Evolutionary conservation across 768 basidiomycete genomes (phyloP), one percentile per base, ranked within the genome.

Genomic region (Leucocoprinus sp.): DNA sequence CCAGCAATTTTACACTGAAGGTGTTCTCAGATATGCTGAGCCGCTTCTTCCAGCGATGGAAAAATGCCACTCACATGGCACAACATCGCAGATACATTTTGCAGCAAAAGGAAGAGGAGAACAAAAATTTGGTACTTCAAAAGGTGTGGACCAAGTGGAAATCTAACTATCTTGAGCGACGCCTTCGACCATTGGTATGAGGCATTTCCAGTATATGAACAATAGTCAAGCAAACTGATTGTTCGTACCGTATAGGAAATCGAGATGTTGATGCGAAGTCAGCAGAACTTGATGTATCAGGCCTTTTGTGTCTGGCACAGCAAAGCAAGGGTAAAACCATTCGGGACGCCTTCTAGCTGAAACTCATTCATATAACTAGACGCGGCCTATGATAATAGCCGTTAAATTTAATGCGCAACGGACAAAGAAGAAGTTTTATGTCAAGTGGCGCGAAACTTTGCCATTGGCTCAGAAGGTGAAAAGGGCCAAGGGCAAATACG

Each of bases 131-230:
- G 11, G 56, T 69, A 21, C 62, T 82, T 23, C 69, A 72, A 24
- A 65, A 63, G 23, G 75, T 74, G 12, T 91, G 87, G 87, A 84
- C 88, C 44, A 81, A 68, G 55, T 93, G 90, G 90, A 67, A 80
- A 56, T 86, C 83, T 44, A 76, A 71, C 22, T 88, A 78, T 58
- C 72, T 68, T 51, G 76, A 82, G 41, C 78, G 78, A 50, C 70
- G 69, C 50, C 64, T 92, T 39, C 75, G 74, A 21, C 82, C 83
- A 11, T 60, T 83, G 55, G 86, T 87, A 46, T 57, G 44, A 22
- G 28, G 26, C 29, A 21, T 36, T 38, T 38, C 18, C 15, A 17
- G 15, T 9, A 38, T 31, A 31, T 14, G 38, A 23, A 27, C n/a
- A 19, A 15, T n/a, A n/a, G n/a, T 18, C 6, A 8, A 19, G 9